phyloP scores from a whole-genome alignment of 2,329 filamentous ascomycete genomes.

The Pyricularia grisea region DNA sequence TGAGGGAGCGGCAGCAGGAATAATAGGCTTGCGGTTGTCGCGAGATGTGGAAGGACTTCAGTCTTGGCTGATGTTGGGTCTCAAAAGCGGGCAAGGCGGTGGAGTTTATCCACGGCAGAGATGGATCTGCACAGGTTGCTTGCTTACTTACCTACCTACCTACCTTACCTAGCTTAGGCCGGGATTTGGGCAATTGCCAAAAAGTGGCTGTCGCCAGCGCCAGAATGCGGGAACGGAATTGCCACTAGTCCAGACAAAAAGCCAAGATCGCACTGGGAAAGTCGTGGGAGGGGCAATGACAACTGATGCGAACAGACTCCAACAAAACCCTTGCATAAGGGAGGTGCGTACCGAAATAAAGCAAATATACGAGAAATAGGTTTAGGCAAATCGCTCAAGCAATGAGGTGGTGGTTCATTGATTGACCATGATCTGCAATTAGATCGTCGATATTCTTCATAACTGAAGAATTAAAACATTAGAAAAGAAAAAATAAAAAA shows the following conservation, averaged over 20 bases:
- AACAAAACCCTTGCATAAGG: neutral
- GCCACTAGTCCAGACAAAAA: neutral
- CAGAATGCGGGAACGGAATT: neutral
- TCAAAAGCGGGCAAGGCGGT: slow-evolving; percentile 1
- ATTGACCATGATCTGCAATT: neutral
- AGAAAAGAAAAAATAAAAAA: neutral
- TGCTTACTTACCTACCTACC: too few species aligned
- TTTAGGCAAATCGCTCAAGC: neutral
- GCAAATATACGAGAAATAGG: neutral
- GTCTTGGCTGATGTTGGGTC: neutral
- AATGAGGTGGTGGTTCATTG: neutral
- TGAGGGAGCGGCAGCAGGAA: neutral
- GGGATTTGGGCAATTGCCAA: neutral
- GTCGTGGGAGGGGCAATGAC: neutral
- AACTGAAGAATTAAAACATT: too few species aligned
- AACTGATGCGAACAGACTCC: neutral
- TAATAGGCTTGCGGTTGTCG: neutral
- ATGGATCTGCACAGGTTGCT: neutral
- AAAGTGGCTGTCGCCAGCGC: neutral
- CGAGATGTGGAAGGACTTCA: neutral
- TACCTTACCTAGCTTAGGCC: neutral
- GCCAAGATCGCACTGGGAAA: neutral
- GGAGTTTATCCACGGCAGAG: neutral
- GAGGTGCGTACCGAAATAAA: neutral
- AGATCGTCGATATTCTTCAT: neutral